Conservation (phyloP, 805 yeast species). For the Wickerhamiella alocasiicola region DNA sequence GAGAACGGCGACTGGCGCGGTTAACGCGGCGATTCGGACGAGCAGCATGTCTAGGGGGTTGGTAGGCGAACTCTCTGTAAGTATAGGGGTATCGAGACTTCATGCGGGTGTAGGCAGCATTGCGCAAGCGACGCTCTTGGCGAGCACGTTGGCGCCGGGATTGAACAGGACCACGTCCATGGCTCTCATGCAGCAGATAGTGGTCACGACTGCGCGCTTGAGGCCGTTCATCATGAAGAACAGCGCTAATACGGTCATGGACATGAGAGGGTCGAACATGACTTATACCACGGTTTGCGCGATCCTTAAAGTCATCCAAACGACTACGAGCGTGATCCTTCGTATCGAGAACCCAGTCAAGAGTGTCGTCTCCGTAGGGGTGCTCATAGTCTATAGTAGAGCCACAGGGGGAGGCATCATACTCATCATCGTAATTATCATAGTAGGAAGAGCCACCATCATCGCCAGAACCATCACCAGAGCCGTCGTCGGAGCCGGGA, state of each 20-base stretch:
- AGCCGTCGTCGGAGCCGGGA: background rate
- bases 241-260: constrained; percentile 6
- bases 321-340: constrained; percentile 9
- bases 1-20: background rate
- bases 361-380: constrained; percentile 8
- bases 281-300: constrained; percentile 5
- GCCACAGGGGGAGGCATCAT: background rate
- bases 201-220: constrained; percentile 4
- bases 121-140: constrained; percentile 5
- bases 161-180: constrained; percentile 1
- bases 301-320: constrained; percentile 1
- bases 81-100: background rate
- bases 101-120: background rate
- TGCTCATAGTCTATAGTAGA: constrained; percentile 5
- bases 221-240: constrained; percentile 9
- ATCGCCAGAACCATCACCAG: background rate
- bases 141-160: constrained; percentile 8
- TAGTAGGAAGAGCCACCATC: background rate
- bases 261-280: constrained; percentile 5
- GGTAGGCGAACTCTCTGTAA: background rate
- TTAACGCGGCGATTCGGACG: background rate
- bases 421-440: background rate
- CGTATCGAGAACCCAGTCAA: constrained; percentile 9
- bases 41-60: background rate
- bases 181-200: constrained; percentile 2